Conservation (phyloP, 495 filamentous ascomycete genomes). For the Darksidea phi region DNA sequence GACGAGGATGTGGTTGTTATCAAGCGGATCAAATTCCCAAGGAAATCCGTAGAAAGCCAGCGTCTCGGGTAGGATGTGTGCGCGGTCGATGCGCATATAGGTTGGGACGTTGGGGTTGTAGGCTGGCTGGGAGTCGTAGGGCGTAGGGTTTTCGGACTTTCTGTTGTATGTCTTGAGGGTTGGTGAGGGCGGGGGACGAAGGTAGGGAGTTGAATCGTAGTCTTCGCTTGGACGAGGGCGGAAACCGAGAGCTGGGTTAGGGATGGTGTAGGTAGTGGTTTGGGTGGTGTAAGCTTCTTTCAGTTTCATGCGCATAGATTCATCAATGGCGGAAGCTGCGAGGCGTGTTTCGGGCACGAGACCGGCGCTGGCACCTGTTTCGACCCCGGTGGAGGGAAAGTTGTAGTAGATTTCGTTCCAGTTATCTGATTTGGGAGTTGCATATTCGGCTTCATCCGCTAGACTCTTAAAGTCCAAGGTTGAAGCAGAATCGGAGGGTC, state of each 20-base stretch:
- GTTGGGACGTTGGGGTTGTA: not conserved
- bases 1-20: conserved; percentile 20
- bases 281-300: no score
- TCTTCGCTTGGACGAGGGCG: no score
- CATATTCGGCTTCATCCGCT: conserved; percentile 24
- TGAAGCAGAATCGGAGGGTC: not conserved
- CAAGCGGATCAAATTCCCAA: conserved; percentile 23
- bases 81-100: not conserved
- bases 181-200: no score
- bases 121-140: not conserved
- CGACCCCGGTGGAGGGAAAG: no score
- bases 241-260: no score
- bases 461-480: conserved; percentile 14
- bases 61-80: conserved; percentile 6
- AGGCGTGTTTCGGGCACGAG: no score
- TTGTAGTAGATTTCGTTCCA: not conserved
- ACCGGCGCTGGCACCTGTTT: no score
- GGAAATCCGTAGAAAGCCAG: conserved; percentile 17
- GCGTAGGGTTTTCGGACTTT: not conserved
- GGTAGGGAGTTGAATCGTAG: no score
- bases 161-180: no score
- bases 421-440: not conserved
- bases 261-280: no score
- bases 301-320: no score
- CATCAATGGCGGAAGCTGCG: no score